These are phyloP conservation scores for Colletotrichum sp. DNA, from an alignment of 2,329 filamentous ascomycete genomes.

Conservation along the genomic window DNA sequence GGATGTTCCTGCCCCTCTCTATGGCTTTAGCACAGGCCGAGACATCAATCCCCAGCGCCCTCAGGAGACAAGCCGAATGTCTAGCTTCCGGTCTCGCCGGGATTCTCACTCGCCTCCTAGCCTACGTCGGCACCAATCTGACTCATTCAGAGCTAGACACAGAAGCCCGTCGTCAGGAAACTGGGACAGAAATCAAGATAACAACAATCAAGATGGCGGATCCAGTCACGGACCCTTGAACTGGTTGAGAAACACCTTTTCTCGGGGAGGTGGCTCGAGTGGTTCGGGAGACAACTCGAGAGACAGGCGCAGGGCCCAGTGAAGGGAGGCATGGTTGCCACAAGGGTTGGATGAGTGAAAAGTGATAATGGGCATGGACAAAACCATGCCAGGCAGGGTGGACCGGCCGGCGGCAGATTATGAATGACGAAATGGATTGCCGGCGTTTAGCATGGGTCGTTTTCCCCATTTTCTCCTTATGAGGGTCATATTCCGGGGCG, in stretches of 20 bases:
- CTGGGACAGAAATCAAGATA: conserved; percentile 28
- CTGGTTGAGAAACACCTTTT: conserved; percentile 50
- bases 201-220: conserved; percentile 30
- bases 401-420: background rate
- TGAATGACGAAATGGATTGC: conserved; percentile 15
- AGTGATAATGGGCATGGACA: background rate
- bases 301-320: background rate
- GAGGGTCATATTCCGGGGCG: background rate
- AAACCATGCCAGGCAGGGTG: background rate
- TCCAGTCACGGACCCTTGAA: conserved; percentile 41
- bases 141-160: conserved; percentile 37
- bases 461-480: background rate
- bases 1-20: background rate
- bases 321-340: background rate
- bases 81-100: conserved; percentile 32
- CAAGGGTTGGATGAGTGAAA: background rate
- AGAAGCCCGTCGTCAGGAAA: conserved; percentile 43
- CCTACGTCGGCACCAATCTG: conserved; percentile 30
- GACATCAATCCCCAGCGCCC: background rate
- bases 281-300: conserved; percentile 8
- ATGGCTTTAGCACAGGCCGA: background rate
- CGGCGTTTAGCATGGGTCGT: conserved; percentile 15
- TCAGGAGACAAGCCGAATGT: background rate
- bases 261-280: conserved; percentile 21
- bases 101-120: conserved; percentile 44